These are phyloP conservation scores for Exophiala alcalophila DNA, from an alignment of 2,329 filamentous ascomycete species.

Conservation along the genomic window DNA sequence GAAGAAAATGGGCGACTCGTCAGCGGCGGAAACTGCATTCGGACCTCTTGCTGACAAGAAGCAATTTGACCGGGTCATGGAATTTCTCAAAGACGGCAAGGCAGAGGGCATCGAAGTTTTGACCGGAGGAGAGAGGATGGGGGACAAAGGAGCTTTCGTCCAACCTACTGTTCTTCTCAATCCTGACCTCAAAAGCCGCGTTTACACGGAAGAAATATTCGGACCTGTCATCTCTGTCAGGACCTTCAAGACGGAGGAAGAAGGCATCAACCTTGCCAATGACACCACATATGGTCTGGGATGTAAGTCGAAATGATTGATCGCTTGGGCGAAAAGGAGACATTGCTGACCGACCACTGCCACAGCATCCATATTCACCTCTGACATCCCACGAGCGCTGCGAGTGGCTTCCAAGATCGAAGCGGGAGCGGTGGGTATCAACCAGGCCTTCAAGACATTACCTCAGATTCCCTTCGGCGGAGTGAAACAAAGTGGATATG, in stretches of 20 bases:
- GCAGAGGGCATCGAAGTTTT: slow-evolving; percentile 66
- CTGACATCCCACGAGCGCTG: slow-evolving; percentile 62
- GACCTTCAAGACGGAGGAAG: slow-evolving; percentile 59
- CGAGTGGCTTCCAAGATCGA: slow-evolving; percentile 56
- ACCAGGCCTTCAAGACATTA: slow-evolving; percentile 53
- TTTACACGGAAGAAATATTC: slow-evolving; percentile 62
- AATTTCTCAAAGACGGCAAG: slow-evolving; percentile 68
- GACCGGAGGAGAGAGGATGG: slow-evolving; percentile 59
- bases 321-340: background rate
- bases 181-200: slow-evolving; percentile 56
- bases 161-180: slow-evolving; percentile 58
- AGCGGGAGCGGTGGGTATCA: slow-evolving; percentile 69
- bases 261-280: slow-evolving; percentile 57
- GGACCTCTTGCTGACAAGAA: slow-evolving; percentile 70
- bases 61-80: slow-evolving; percentile 69
- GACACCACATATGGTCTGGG: slow-evolving; percentile 57
- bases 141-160: slow-evolving; percentile 63
- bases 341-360: slow-evolving; percentile 1
- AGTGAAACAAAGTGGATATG: slow-evolving; percentile 62
- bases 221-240: slow-evolving; percentile 60
- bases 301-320: slow-evolving; percentile 29
- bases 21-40: slow-evolving; percentile 67
- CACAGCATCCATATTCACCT: slow-evolving; percentile 55
- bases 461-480: slow-evolving; percentile 58
- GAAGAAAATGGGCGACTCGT: slow-evolving; percentile 65